Percentiles rank a stretch among this genome's conserved stretches.
Conservation (phyloP, 495 filamentous ascomycete genomes). For the Hypoxylon fuscum region DNA sequence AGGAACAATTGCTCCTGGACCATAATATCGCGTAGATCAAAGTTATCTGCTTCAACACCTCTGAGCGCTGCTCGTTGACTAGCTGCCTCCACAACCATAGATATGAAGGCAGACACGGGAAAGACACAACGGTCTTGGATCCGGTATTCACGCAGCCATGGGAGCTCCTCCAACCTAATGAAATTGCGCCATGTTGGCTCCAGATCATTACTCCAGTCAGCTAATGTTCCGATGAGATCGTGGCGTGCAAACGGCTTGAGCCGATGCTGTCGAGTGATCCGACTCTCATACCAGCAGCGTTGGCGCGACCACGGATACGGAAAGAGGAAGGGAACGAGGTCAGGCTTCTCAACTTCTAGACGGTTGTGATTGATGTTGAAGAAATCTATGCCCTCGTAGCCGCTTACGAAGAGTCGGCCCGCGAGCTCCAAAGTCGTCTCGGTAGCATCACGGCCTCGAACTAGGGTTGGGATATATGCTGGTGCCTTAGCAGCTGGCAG, state of each 20-base stretch:
- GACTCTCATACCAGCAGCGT: slow-evolving; percentile 58
- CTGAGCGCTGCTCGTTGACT: slow-evolving; percentile 46
- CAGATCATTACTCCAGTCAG: slow-evolving; percentile 52
- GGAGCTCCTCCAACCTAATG: slow-evolving; percentile 54
- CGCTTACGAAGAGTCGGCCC: slow-evolving; percentile 52
- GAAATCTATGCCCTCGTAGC: slow-evolving; percentile 51
- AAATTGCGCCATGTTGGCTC: slow-evolving; percentile 63
- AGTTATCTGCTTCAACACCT: slow-evolving; percentile 28
- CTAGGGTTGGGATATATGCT: slow-evolving; percentile 50
- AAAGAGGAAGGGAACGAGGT: slow-evolving; percentile 55
- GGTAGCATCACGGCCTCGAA: slow-evolving; percentile 50
- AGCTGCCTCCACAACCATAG: slow-evolving; percentile 64
- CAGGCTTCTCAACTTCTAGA: slow-evolving; percentile 49
- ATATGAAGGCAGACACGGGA: slow-evolving; percentile 65
- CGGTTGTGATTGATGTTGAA: slow-evolving; percentile 47
- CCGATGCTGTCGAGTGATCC: slow-evolving; percentile 56
- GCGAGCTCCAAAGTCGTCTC: slow-evolving; percentile 48
- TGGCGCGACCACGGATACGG: slow-evolving; percentile 62
- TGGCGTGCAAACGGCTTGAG: slow-evolving; percentile 54
- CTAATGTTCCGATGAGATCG: slow-evolving; percentile 61
- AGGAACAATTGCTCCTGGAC: slow-evolving; percentile 47
- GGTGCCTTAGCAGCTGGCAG: slow-evolving; percentile 45
- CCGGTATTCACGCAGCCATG: slow-evolving; percentile 63
- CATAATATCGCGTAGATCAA: slow-evolving; percentile 42
- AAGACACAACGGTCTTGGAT: slow-evolving; percentile 58